Base-by-base conservation (phyloP, 148 eudicot genomes). In the Limonium bicolor region DNA sequence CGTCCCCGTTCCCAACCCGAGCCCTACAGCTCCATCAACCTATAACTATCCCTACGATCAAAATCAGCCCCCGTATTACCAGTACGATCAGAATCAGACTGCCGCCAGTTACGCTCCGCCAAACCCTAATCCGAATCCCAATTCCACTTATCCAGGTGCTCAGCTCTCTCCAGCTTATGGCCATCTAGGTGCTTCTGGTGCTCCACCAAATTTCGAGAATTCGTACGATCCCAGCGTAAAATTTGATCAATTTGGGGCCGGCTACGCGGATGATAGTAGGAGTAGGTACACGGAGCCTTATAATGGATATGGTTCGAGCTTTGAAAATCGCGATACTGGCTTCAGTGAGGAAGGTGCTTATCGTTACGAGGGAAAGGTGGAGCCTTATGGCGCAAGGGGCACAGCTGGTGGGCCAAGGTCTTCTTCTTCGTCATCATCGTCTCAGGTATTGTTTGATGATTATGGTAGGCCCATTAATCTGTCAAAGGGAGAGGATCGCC, bases 331-430 rank as follows among this genome's bases (percentile, higher is more conserved):
- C n/a, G 59, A 65, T n/a, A 69, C 58, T 41, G 80, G 60, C 33
- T 43, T 51, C 0, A 47, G 53, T 32, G 73, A 72, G 10, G 69
- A 73, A 33, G 96, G 94, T 23, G 85, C 58, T 20, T 79, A 73
- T 66, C 77, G 88, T 20, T 82, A 82, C 51, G 63, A 52, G 46
- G 96, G 88, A 17, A 78, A 66, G 23, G 48, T 45, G 19, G 94
- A 82, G 61, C 94, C 94, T 0, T 87, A 82, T 55, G 94, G 90
- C 12, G 70, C 85, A 7, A 55, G 84, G 19, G 93, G 93, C 0
- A 78, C 78, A 0, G 71, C 47, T n/a, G 27, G 28, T 12, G n/a
- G 16, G 17, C 22, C 17, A 22, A n/a, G 16, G n/a, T n/a, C n/a
- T 0, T 44, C 84, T 0, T 76, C 71, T 47, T 74, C 82, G 1